Base-by-base conservation (phyloP, 192 early-diverging fungal genomes). In the Thoreauomyces humboldtii region DNA sequence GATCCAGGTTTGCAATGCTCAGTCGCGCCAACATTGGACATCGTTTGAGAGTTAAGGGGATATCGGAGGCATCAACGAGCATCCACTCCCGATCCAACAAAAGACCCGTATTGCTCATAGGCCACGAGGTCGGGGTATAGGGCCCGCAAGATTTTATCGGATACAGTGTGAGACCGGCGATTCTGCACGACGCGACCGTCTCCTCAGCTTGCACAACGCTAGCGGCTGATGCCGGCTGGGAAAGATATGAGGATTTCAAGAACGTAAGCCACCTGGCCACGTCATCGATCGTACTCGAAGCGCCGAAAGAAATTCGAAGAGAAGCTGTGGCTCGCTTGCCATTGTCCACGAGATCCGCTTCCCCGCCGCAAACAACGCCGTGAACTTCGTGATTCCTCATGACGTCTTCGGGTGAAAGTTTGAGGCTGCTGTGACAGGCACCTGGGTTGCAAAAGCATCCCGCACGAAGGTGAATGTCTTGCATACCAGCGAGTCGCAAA, bases 361-460 rank as follows among this genome's bases (percentile, higher is more conserved):
- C 84, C 42, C 92, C 91, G 37, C 89, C 84, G 51, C 91, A 94
- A 5, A 81, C 76, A 67, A 84, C 79, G 0, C 90, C 90, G 22
- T 50, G 71, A 9, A 27, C 27, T 45, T 67, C 27, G 45, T 31
- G 59, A 42, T 56, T 71, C 12, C 29, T 24, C 27, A 14, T 21
- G 15, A 61, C 45, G 29, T 51, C 44, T 27, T n/a, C 19, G 21
- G n/a, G n/a, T 75, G 78, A 69, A 5, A 94, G 59, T n/a, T 75
- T 41, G 2, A 93, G 74, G 82, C 86, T 87, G 9, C 65, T 64
- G 31, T 90, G 81, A 29, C 85, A 75, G 0, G 89, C 86, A 29
- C 92, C 92, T 17, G 88, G 88, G 57, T 93, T 93, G 78, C 92
- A 93, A 67, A 86, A 87, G 28, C 89, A 79, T 0, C 92, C 92